phyloP scores from a whole-genome alignment of 176 grass and related monocot genomes.

The Puya raimondii region DNA sequence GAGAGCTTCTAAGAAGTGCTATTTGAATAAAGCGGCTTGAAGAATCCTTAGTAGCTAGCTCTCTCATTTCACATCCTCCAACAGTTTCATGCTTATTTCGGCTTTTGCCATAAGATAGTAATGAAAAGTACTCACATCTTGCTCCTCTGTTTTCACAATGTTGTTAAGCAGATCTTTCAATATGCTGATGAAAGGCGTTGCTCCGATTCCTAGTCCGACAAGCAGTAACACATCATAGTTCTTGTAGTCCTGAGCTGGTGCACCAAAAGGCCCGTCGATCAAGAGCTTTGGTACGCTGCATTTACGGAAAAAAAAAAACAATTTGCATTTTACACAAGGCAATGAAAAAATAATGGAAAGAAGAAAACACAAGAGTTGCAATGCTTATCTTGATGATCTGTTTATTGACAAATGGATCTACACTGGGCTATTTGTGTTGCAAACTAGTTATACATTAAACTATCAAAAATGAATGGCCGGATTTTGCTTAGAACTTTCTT shows the following conservation, averaged over 20 bases:
- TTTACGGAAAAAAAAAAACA: conserved; percentile 15
- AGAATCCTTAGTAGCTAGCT: not conserved
- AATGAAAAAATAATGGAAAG: not conserved
- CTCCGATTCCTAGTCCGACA: conserved; percentile 90
- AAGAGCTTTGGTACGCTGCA: conserved; percentile 87
- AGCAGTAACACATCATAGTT: conserved; percentile 87
- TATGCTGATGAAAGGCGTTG: conserved; percentile 89
- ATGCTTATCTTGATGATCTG: not conserved
- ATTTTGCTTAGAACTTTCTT: no score
- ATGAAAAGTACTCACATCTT: conserved; percentile 36
- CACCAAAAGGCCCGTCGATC: conserved; percentile 92
- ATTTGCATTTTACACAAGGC: not conserved
- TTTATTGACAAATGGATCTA: not conserved
- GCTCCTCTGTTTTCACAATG: conserved; percentile 70
- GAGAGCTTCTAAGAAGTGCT: no score
- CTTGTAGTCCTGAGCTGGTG: conserved; percentile 86
- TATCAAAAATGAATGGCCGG: no score
- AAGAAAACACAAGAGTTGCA: not conserved
- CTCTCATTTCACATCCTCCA: not conserved
- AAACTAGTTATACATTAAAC: no score
- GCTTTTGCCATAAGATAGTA: not conserved
- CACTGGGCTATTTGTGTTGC: no score
- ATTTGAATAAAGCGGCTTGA: not conserved
- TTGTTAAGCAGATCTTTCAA: conserved; percentile 76
- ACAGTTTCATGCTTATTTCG: not conserved